These are phyloP conservation scores for Penicillium canariense DNA, from an alignment of 495 filamentous ascomycete genomes.

Conservation along the genomic window DNA sequence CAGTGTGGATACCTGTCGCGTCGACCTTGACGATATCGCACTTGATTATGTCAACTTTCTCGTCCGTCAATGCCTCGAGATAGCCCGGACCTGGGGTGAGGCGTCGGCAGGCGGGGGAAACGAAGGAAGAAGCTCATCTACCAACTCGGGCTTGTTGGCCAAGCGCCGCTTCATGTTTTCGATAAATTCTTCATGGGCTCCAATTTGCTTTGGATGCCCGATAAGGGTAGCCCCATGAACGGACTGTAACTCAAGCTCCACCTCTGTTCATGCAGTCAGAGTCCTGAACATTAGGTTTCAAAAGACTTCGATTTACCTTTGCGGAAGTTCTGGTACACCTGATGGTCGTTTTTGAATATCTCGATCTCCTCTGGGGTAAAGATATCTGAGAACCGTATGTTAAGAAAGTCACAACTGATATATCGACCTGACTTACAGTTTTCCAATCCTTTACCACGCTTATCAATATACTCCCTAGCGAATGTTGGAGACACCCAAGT, in stretches of 20 bases:
- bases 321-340: conserved; percentile 39
- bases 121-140: conserved; percentile 35
- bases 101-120: conserved; percentile 52
- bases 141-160: conserved; percentile 32
- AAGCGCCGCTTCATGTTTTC: conserved; percentile 45
- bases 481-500: conserved; percentile 48
- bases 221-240: conserved; percentile 39
- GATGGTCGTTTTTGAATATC: conserved; percentile 42
- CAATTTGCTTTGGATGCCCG: conserved; percentile 38
- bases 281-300: not conserved
- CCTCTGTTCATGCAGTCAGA: conserved; percentile 20
- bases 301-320: conserved; percentile 29
- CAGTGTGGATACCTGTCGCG: conserved; percentile 45
- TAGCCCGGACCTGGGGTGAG: conserved; percentile 51
- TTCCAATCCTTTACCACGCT: conserved; percentile 26
- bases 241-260: conserved; percentile 50
- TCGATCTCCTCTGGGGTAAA: conserved; percentile 48
- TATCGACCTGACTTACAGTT: conserved; percentile 30
- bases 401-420: not conserved
- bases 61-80: conserved; percentile 46
- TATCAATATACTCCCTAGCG: conserved; percentile 32
- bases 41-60: conserved; percentile 46
- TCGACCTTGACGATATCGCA: conserved; percentile 43
- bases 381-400: conserved; percentile 16
- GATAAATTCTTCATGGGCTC: conserved; percentile 31